Percentiles rank a stretch among this genome's conserved stretches.
phyloP scores from a whole-genome alignment of 768 basidiomycete genomes.

The Collybia sordida region DNA sequence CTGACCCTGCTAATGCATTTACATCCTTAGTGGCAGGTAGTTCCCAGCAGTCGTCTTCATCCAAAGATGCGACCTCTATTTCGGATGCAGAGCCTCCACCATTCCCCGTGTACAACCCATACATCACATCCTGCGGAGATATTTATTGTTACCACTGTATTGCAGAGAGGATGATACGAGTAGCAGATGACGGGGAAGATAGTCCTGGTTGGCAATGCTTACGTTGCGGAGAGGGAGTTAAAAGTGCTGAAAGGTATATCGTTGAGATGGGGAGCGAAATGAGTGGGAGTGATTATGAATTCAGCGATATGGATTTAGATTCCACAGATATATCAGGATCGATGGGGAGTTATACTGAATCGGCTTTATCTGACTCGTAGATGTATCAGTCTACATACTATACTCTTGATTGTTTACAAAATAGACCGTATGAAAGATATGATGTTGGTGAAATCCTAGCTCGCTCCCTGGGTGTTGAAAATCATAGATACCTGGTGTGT shows the following conservation, averaged over 20 bases:
- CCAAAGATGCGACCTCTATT: constrained; percentile 18
- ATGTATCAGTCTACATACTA: too few relatives aligned
- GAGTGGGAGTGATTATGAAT: constrained; percentile 58
- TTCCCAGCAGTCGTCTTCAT: constrained; percentile 10
- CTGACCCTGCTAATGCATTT: constrained; percentile 53
- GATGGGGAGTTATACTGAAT: constrained; percentile 51
- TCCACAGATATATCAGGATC: constrained; percentile 58
- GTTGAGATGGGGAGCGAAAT: constrained; percentile 37
- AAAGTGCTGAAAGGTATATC: constrained; percentile 59
- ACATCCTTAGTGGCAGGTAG: constrained; percentile 26
- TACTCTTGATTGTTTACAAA: background rate
- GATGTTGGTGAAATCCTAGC: constrained; percentile 2
- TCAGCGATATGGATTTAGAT: constrained; percentile 50
- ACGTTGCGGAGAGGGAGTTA: constrained; percentile 69
- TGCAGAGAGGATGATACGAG: constrained; percentile 75
- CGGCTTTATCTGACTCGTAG: constrained; percentile 20
- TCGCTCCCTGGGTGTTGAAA: too few relatives aligned
- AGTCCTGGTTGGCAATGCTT: constrained; percentile 78
- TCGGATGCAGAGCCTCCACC: constrained; percentile 45
- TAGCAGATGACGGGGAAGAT: constrained; percentile 62
- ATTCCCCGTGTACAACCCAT: constrained; percentile 78
- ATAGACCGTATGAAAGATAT: background rate
- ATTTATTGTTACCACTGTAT: constrained; percentile 94
- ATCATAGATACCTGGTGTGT: background rate
- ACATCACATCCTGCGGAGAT: constrained; percentile 81